phyloP scores from a whole-genome alignment of 2,329 filamentous ascomycete species.

The Ophiocordyceps camponoti-rufipedis region DNA sequence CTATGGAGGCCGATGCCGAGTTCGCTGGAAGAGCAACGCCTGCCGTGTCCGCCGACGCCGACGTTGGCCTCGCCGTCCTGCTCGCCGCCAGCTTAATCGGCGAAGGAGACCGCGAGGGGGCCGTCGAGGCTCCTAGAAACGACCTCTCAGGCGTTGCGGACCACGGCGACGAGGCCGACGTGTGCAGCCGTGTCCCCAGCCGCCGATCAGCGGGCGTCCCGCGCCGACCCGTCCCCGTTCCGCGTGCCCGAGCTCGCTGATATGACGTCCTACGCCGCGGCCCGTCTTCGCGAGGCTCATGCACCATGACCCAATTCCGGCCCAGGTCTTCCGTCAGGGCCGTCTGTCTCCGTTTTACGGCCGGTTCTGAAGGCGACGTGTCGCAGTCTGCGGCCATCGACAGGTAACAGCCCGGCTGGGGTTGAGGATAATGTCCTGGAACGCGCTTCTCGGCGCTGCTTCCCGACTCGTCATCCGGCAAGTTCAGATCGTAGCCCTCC shows the following conservation, averaged over 20 bases:
- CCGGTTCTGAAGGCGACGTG: slow-evolving; percentile 22
- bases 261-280: neutral
- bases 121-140: slow-evolving; percentile 1
- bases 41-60: slow-evolving; percentile 1
- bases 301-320: slow-evolving; percentile 56
- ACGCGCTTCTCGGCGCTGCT: slow-evolving; percentile 7
- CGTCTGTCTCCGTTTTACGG: slow-evolving; percentile 36
- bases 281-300: slow-evolving; percentile 14
- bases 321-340: slow-evolving; percentile 35
- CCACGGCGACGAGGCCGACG: neutral
- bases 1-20: neutral
- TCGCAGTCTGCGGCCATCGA: neutral
- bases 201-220: neutral
- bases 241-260: neutral
- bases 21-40: slow-evolving; percentile 4
- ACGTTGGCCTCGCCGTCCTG: neutral
- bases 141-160: neutral
- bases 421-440: slow-evolving; percentile 14
- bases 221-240: neutral
- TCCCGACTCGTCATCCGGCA: neutral
- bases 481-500: slow-evolving; percentile 40
- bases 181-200: neutral
- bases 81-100: slow-evolving; percentile 27
- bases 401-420: slow-evolving; percentile 5
- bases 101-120: slow-evolving; percentile 12